These are phyloP conservation scores for Circinella umbellata DNA, from an alignment of 371 early-diverging fungal species.

Conservation along the genomic window DNA sequence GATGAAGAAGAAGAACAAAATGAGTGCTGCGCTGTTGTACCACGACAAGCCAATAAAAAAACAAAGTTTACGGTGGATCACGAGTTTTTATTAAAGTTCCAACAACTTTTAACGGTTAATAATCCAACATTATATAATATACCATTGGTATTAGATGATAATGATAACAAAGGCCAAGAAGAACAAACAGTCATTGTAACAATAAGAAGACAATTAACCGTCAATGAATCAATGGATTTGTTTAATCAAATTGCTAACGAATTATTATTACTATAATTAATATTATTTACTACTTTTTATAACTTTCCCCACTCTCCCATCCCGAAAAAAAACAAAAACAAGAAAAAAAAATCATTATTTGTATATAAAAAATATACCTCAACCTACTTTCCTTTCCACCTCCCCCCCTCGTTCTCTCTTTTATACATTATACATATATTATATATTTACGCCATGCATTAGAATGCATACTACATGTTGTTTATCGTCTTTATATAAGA, in stretches of 20 bases:
- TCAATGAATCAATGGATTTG: neutral
- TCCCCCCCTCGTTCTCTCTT: no score
- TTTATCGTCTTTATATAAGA: no score
- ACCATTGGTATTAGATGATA: neutral
- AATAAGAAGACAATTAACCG: neutral
- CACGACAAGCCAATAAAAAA: neutral
- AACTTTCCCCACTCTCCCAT: no score
- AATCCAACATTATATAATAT: neutral
- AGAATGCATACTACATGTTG: no score
- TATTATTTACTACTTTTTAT: neutral
- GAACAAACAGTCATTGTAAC: neutral
- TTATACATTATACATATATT: no score
- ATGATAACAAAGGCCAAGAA: neutral
- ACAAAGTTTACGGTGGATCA: neutral
- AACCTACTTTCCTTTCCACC: no score
- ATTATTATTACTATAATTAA: neutral
- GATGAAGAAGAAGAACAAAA: neutral
- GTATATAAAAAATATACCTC: no score
- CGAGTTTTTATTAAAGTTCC: conserved; percentile 5
- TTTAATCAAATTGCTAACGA: neutral
- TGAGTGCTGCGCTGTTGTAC: neutral
- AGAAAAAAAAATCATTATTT: no score
- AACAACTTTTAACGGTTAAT: neutral
- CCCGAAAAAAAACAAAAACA: no score
- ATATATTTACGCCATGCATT: no score